Evolutionary conservation across 495 filamentous ascomycete species (phyloP).

Genomic region (Aspergillus ellipticus): DNA sequence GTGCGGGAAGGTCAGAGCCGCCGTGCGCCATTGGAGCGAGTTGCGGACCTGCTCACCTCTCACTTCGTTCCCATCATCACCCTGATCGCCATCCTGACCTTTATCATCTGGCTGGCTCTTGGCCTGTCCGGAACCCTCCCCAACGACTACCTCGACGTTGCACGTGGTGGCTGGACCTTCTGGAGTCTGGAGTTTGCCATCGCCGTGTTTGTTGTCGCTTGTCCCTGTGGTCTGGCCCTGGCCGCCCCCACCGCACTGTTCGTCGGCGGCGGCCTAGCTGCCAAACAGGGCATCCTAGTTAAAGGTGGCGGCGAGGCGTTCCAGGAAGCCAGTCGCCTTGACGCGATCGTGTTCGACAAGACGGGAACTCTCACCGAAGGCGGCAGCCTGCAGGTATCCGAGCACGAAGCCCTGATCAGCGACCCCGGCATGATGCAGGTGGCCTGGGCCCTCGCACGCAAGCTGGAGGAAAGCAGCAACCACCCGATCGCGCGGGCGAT

Average conservation of each 20-base stretch:
- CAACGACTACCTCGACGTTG: conserved; percentile 58
- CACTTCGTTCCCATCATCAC: conserved; percentile 90
- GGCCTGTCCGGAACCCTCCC: conserved; percentile 68
- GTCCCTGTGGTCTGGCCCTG: conserved; percentile 87
- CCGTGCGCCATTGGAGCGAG: conserved; percentile 79
- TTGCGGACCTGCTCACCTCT: conserved; percentile 78
- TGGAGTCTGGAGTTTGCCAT: conserved; percentile 93
- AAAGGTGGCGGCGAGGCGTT: conserved; percentile 97
- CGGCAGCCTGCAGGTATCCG: conserved; percentile 73
- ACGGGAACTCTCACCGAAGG: conserved; percentile 89
- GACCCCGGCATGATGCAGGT: conserved; percentile 31
- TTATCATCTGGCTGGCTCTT: conserved; percentile 76
- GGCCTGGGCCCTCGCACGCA: conserved; percentile 54
- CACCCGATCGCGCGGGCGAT: conserved; percentile 87
- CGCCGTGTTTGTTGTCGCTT: conserved; percentile 91
- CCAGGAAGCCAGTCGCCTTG: conserved; percentile 82
- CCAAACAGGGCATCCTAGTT: conserved; percentile 82
- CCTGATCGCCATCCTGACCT: conserved; percentile 75
- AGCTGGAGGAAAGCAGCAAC: conserved; percentile 76
- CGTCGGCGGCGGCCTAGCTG: conserved; percentile 85
- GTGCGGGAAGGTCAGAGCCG: conserved; percentile 89
- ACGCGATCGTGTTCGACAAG: conserved; percentile 93
- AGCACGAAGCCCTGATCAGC: conserved; percentile 55
- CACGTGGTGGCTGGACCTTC: conserved; percentile 74
- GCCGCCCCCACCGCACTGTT: conserved; percentile 92